Evolutionary conservation across 2,329 filamentous ascomycete species (phyloP).

Genomic region (Orbilia brochopaga): DNA sequence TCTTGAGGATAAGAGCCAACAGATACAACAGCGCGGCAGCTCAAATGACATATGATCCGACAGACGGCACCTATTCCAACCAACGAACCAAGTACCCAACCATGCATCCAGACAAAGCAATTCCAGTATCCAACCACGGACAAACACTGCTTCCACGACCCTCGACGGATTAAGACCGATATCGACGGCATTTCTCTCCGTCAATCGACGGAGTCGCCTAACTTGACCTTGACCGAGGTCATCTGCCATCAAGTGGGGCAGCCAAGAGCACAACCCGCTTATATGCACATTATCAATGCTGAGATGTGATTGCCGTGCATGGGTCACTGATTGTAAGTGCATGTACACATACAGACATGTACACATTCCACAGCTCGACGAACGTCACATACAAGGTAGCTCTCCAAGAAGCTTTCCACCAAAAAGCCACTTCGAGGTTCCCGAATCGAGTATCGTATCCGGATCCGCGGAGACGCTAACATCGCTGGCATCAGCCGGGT

Average conservation of each 20-base stretch:
- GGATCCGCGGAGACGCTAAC: constrained; percentile 47
- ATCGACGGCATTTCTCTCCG: not conserved
- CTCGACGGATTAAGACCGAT: not conserved
- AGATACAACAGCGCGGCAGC: too few relatives aligned
- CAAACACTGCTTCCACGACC: not conserved
- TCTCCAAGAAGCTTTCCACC: constrained; percentile 2
- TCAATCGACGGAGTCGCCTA: not conserved
- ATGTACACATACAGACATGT: not conserved
- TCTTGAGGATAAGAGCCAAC: too few relatives aligned
- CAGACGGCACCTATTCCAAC: too few relatives aligned
- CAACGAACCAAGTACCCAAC: not conserved
- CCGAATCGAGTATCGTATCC: constrained; percentile 42
- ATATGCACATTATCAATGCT: constrained; percentile 5
- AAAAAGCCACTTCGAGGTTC: constrained; percentile 23
- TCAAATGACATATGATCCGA: too few relatives aligned
- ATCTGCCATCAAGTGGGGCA: constrained; percentile 50
- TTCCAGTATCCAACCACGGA: not conserved
- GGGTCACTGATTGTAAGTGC: constrained; percentile 22
- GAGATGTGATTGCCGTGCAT: constrained; percentile 45
- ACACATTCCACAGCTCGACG: not conserved
- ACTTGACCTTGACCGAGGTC: constrained; percentile 18
- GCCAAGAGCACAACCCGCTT: constrained; percentile 16
- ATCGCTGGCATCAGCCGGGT: constrained; percentile 20
- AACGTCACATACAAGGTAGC: not conserved
- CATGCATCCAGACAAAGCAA: not conserved